Evolutionary conservation across 257 asterid species (phyloP).

Genomic region (Avicennia marina): DNA sequence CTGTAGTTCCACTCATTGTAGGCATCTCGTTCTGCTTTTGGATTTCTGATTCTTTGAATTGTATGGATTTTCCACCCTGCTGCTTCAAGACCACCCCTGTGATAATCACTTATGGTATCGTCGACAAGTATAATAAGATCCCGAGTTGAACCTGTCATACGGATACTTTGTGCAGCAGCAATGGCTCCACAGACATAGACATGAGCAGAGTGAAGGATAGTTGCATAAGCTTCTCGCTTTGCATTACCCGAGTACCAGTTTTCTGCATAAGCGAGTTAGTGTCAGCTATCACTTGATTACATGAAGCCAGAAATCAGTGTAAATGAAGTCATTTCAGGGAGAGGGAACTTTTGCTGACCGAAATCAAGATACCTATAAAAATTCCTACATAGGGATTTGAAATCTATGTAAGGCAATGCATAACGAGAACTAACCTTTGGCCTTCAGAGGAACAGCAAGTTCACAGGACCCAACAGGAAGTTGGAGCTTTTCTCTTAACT

Average conservation of each 20-base stretch:
- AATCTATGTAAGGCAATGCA: too few relatives aligned
- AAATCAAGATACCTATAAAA: neutral
- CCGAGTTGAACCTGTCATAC: conserved; percentile 84
- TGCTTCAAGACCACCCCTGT: conserved; percentile 66
- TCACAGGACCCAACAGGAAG: conserved; percentile 95
- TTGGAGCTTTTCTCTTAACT: conserved; percentile 62
- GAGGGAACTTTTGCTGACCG: neutral
- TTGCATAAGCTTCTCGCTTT: conserved; percentile 85
- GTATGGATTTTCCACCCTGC: conserved; percentile 91
- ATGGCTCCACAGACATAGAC: conserved; percentile 91
- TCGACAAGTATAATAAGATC: conserved; percentile 91
- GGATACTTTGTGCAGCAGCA: conserved; percentile 93
- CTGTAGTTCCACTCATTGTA: conserved; percentile 95
- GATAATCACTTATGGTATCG: conserved; percentile 61
- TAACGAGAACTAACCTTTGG: conserved; percentile 49
- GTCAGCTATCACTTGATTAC: conserved; percentile 7
- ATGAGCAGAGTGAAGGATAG: conserved; percentile 84
- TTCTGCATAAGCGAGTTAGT: conserved; percentile 34
- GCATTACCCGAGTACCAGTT: conserved; percentile 51
- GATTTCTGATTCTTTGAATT: conserved; percentile 76
- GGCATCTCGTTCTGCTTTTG: conserved; percentile 85
- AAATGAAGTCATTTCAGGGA: neutral
- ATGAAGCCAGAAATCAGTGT: neutral
- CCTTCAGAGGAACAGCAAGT: conserved; percentile 73
- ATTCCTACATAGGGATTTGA: neutral